Conservation (phyloP, 768 basidiomycete genomes). For the Paxillus involutus region DNA sequence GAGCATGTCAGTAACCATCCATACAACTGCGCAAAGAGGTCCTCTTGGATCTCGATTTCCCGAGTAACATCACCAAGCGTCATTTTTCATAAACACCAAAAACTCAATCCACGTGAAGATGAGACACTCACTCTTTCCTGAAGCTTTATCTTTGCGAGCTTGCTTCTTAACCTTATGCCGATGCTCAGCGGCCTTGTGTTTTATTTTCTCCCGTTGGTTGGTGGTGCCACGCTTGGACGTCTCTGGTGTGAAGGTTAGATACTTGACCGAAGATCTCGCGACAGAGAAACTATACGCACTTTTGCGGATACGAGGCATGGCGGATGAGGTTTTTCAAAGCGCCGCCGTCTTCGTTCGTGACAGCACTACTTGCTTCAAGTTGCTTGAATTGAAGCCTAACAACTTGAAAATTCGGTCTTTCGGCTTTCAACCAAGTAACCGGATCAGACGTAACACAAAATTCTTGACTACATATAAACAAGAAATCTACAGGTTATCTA, state of each 20-base stretch:
- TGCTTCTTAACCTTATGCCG: constrained; percentile 73
- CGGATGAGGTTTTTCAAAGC: not conserved
- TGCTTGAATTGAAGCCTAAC: not conserved
- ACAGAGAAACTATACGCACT: constrained; percentile 39
- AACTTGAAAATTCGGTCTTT: not conserved
- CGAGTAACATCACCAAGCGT: too few relatives aligned
- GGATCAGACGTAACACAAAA: not conserved
- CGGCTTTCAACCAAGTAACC: not conserved
- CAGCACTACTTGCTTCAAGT: too few relatives aligned
- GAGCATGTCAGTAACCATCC: not conserved
- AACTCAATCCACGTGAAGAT: too few relatives aligned
- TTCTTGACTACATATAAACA: too few relatives aligned
- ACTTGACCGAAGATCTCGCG: not conserved
- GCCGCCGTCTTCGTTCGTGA: not conserved
- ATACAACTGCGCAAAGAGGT: not conserved
- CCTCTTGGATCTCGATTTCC: too few relatives aligned
- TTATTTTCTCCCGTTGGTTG: constrained; percentile 69
- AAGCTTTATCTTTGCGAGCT: constrained; percentile 68
- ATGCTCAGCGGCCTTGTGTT: constrained; percentile 74
- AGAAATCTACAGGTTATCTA: constrained; percentile 11
- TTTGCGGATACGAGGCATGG: constrained; percentile 71
- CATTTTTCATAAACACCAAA: too few relatives aligned
- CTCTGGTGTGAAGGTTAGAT: constrained; percentile 44
- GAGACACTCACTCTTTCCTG: constrained; percentile 75
- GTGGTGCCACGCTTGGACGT: constrained; percentile 81